A percentile compares a stretch with the other conserved stretches of the same genome.
phyloP scores from a whole-genome alignment of 805 yeast species.

The Starmerella apicola region DNA sequence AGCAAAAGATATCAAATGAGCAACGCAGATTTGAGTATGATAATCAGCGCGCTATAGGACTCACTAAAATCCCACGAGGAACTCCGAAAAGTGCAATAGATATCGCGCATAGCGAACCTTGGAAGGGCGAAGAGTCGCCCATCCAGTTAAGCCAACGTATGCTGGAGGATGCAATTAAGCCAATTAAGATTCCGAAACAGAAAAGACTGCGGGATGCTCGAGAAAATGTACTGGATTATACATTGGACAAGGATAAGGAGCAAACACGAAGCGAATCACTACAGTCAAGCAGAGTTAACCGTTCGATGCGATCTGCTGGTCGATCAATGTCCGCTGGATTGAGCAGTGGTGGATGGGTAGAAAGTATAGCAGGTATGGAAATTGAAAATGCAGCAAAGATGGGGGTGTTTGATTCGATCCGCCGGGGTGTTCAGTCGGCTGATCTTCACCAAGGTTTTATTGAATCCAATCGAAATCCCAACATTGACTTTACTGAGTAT shows the following conservation, averaged over 20 bases:
- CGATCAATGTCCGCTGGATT: conserved; percentile 14
- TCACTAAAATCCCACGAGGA: conserved; percentile 33
- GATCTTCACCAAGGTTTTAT: conserved; percentile 28
- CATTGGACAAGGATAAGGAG: conserved; percentile 30
- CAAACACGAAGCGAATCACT: conserved; percentile 18
- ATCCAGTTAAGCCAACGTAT: conserved; percentile 41
- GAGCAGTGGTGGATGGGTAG: conserved; percentile 29
- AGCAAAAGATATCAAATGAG: no score
- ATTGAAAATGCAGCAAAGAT: conserved; percentile 62
- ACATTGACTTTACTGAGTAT: conserved; percentile 56
- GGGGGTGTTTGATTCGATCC: conserved; percentile 54
- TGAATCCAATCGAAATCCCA: conserved; percentile 31
- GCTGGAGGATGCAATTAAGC: conserved; percentile 42
- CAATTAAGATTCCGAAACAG: conserved; percentile 23
- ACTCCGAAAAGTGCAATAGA: conserved; percentile 37
- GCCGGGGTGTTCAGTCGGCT: conserved; percentile 49
- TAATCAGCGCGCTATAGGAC: conserved; percentile 33
- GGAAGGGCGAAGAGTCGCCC: conserved; percentile 45
- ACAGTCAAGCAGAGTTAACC: conserved; percentile 3
- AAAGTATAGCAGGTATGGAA: conserved; percentile 58
- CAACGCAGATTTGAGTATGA: conserved; percentile 28
- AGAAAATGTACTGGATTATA: conserved; percentile 55
- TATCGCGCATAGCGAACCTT: conserved; percentile 40
- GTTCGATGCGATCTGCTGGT: background rate
- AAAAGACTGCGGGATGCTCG: conserved; percentile 46